Evolutionary conservation across 2,329 filamentous ascomycete genomes (phyloP), one percentile per base, ranked within the genome.

Genomic region (Tricladium varicosporioides): DNA sequence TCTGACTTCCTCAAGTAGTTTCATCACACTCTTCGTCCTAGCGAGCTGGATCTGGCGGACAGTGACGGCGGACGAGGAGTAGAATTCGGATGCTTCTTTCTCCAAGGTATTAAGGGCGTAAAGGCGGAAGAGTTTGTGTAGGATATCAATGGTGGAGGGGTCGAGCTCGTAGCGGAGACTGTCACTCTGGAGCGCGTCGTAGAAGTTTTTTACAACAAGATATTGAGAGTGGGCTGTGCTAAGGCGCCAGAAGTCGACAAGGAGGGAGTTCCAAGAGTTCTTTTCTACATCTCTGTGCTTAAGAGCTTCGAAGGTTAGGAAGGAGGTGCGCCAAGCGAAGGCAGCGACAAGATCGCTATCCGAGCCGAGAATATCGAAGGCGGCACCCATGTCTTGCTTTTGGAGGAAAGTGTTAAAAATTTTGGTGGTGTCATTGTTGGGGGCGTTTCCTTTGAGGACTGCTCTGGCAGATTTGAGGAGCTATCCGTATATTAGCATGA

Each of bases 201-300:
- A 90, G 75, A 91, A 92, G 76, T 86, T 89, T 78, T 89, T 91
- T 61, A 91, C 87, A 0, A 91, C 81, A 64, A 91, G 80, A 72
- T 91, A 91, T 72, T 92, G 87, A 0, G 86, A 87, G 70, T 89
- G 87, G 0, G 88, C 88, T 5, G 87, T 90, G 56, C 81, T 86
- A 5, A 92, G 81, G 45, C 87, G 85, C 81, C 86, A 90, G 74
- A 92, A 91, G 73, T 91, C 87, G 13, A 91, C 85, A 14, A 92
- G 80, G 8, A 92, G 78, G 59, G 83, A 86, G 75, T 91, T 92
- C 88, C 87, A 92, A 0, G 86, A 81, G 67, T 84, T 83, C 78
- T 90, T 90, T 70, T 91, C 85, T 60, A 83, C 82, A 66, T 91
- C 88, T 48, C 88, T 80, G 74, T 89, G 86, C 72, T 87, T 86